These are phyloP conservation scores for Cyberlindnera galapagoensis DNA, from an alignment of 805 yeast genomes.

Conservation along the genomic window DNA sequence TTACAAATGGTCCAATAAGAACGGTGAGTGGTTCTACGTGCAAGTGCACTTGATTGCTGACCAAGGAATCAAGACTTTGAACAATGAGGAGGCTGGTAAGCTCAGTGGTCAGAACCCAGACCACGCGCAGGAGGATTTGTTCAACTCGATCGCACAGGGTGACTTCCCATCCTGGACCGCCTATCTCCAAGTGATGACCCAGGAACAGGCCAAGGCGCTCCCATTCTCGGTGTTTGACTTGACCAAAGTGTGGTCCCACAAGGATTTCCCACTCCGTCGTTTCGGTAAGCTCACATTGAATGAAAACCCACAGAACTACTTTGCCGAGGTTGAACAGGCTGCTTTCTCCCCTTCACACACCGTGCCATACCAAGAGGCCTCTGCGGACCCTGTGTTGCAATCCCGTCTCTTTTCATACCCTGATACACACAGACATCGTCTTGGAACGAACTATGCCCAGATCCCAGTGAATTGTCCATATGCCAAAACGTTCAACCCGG, in stretches of 20 bases:
- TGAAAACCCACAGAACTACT: conserved; percentile 80
- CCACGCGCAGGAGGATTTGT: conserved; percentile 72
- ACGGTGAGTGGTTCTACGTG: conserved; percentile 73
- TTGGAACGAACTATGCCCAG: conserved; percentile 69
- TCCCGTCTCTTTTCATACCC: conserved; percentile 77
- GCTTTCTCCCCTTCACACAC: conserved; percentile 83
- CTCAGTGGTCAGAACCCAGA: conserved; percentile 78
- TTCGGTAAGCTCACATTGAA: conserved; percentile 76
- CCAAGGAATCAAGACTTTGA: conserved; percentile 48
- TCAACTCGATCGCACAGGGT: conserved; percentile 70
- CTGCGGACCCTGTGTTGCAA: conserved; percentile 81
- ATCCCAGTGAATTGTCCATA: conserved; percentile 88
- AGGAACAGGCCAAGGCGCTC: conserved; percentile 65
- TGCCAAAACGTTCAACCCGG: conserved; percentile 56
- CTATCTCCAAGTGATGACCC: conserved; percentile 82
- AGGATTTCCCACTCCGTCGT: conserved; percentile 77
- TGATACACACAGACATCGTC: conserved; percentile 80
- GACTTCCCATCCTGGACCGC: conserved; percentile 81
- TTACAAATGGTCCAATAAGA: conserved; percentile 69
- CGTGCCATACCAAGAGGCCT: conserved; percentile 78
- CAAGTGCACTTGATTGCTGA: conserved; percentile 69
- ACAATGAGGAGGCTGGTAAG: conserved; percentile 55
- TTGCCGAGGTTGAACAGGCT: conserved; percentile 82
- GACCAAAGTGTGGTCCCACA: conserved; percentile 91
- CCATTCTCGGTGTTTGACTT: conserved; percentile 84